These are phyloP conservation scores for Exophiala calicioides DNA, from an alignment of 2,329 filamentous ascomycete species.

Conservation along the genomic window DNA sequence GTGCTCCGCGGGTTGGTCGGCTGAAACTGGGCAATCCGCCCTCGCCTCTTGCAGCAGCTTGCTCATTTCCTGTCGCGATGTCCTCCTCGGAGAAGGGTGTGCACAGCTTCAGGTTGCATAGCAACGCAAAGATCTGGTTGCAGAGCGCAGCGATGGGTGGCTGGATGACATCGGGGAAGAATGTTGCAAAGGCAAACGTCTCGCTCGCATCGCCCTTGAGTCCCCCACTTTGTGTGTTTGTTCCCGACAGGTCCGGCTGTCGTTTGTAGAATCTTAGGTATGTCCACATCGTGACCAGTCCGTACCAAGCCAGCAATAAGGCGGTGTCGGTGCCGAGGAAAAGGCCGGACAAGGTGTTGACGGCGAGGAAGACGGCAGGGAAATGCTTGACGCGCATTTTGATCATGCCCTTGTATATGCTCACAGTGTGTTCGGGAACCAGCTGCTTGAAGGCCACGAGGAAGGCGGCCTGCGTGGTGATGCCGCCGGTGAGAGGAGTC, in stretches of 20 bases:
- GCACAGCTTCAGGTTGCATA: slow-evolving; percentile 76
- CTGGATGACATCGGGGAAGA: slow-evolving; percentile 85
- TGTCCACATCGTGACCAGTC: slow-evolving; percentile 86
- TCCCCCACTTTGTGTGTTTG: slow-evolving; percentile 53
- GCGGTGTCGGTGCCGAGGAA: slow-evolving; percentile 72
- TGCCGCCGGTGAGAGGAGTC: slow-evolving; percentile 82
- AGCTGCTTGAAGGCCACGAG: slow-evolving; percentile 97
- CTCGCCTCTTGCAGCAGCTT: slow-evolving; percentile 66
- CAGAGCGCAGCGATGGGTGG: slow-evolving; percentile 73
- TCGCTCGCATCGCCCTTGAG: slow-evolving; percentile 91
- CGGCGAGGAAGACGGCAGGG: slow-evolving; percentile 72
- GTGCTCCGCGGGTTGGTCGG: slow-evolving; percentile 45
- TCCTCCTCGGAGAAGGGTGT: slow-evolving; percentile 83
- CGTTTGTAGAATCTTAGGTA: slow-evolving; percentile 93
- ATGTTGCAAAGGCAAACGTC: slow-evolving; percentile 92
- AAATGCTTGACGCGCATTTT: slow-evolving; percentile 85
- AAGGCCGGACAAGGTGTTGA: slow-evolving; percentile 68
- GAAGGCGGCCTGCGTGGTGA: slow-evolving; percentile 87
- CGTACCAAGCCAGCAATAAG: slow-evolving; percentile 75
- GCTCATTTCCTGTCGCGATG: slow-evolving; percentile 70
- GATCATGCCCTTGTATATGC: slow-evolving; percentile 82
- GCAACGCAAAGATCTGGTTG: slow-evolving; percentile 69
- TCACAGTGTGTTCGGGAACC: slow-evolving; percentile 93
- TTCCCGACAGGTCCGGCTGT: slow-evolving; percentile 56
- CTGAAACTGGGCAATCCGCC: slow-evolving; percentile 62